Evolutionary conservation across 345 rosid species (phyloP), one percentile per base, ranked within the genome.

Genomic region (Bruguiera gymnorhiza): DNA sequence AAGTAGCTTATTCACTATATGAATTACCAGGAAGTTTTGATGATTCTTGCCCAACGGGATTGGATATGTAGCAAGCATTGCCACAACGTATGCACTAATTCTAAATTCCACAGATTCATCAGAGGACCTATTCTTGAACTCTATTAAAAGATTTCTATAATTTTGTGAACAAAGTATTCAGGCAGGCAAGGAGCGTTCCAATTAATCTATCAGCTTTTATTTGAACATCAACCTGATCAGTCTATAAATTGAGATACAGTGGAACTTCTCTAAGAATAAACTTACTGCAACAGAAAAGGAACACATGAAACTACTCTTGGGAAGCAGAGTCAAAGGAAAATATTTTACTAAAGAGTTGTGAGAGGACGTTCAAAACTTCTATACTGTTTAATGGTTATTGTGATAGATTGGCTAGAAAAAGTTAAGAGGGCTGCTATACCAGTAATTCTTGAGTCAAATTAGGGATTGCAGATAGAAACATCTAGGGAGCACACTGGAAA

Each of bases 41-140:
- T 70, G 89, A 84, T 81, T 86, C 86, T 61, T 70, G 76, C 72
- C 88, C 86, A 51, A 70, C 80, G 11, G 83, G 87, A 81, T 86
- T 85, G 65, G 76, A 87, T 71, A 87, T 79, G 80, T 77, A 89
- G 80, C 88, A 88, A 63, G 79, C 83, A 82, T 84, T 85, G 70
- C 86, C 92, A 64, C 93, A 82, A 68, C 81, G 85, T 60, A 94
- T 75, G 91, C 88, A 82, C 82, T 76, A 63, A 87, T 78, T 79
- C 98, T 89, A 72, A 91, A 96, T 73, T 91, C 98, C 57, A 84
- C 83, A 70, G 97, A 89, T 83, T 88, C 91, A 75, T 94, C 98
- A 73, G 86, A 79, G 76, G 91, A 94, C 73, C 96, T 94, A 81
- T 86, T 89, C 76, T 89, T 79, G 76, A 89, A 89, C 84, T 94